Evolutionary conservation across 2,329 filamentous ascomycete species (phyloP).

Genomic region (Fonsecaea pedrosoi): DNA sequence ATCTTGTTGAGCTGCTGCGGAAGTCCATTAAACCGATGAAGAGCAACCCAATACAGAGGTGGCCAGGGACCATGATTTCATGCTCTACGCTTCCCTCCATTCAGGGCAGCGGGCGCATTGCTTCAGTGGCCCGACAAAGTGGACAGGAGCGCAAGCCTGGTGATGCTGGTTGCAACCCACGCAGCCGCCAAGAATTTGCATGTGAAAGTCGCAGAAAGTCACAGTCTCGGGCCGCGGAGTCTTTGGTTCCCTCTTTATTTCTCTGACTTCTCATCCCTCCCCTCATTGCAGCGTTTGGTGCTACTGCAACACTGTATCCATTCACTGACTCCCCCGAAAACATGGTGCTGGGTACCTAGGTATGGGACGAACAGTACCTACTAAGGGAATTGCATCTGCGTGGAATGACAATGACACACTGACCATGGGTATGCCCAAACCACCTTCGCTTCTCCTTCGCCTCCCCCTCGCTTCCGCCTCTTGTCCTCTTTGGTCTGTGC

Average conservation of each 20-base stretch:
- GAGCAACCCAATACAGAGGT: slow-evolving; percentile 13
- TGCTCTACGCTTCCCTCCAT: neutral
- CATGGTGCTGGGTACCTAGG: neutral
- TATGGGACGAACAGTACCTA: neutral
- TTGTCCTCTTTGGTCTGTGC: neutral
- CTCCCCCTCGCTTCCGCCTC: neutral
- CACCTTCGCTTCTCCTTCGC: neutral
- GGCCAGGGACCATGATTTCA: slow-evolving; percentile 18
- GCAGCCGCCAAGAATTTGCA: slow-evolving; percentile 7
- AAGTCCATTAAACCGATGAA: slow-evolving; percentile 1
- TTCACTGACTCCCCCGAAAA: neutral
- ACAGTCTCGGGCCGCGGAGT: neutral
- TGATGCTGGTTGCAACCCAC: neutral
- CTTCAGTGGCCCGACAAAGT: neutral
- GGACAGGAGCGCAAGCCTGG: neutral
- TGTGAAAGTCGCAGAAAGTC: slow-evolving; percentile 14
- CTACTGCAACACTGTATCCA: neutral
- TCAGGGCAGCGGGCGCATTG: neutral
- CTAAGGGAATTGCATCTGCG: neutral
- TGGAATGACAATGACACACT: neutral
- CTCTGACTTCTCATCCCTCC: neutral
- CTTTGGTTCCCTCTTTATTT: neutral
- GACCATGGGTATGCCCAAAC: neutral
- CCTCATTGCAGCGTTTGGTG: neutral
- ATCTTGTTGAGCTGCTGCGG: slow-evolving; percentile 17